Evolutionary conservation across 1,139 yeast genomes (phyloP).

Genomic region (Arxiozyma slooffiae): DNA sequence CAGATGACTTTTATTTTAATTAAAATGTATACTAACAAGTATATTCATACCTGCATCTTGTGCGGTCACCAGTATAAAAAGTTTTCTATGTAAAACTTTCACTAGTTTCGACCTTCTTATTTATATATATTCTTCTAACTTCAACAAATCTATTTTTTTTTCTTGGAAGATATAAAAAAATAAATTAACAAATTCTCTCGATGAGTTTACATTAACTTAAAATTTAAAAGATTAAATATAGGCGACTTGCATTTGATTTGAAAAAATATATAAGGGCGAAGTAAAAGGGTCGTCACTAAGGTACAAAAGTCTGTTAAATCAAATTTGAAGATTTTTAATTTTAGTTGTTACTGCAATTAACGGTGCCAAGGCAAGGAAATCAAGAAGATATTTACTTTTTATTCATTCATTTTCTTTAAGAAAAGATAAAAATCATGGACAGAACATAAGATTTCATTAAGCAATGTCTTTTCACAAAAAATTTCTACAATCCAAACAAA

Average conservation of each 20-base stretch:
- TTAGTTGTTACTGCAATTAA: too few species aligned
- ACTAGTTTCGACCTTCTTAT: not conserved
- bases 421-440: slow-evolving; percentile 16
- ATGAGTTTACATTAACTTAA: not conserved
- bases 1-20: not conserved
- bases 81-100: not conserved
- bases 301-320: too few species aligned
- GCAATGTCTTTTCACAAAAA: slow-evolving; percentile 23
- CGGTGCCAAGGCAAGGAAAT: too few species aligned
- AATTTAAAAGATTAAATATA: too few species aligned
- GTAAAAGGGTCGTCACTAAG: not conserved
- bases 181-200: not conserved
- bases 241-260: not conserved
- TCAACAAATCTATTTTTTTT: too few species aligned
- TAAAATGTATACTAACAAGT: too few species aligned
- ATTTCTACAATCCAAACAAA: slow-evolving; percentile 24
- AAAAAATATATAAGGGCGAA: not conserved
- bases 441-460: slow-evolving; percentile 25
- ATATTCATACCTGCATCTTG: not conserved
- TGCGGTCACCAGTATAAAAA: not conserved
- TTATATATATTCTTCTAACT: too few species aligned
- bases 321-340: too few species aligned
- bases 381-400: not conserved
- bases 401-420: not conserved
- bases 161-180: not conserved